Conservation (phyloP, 805 yeast species). For the Kazachstania kunashirensis region DNA sequence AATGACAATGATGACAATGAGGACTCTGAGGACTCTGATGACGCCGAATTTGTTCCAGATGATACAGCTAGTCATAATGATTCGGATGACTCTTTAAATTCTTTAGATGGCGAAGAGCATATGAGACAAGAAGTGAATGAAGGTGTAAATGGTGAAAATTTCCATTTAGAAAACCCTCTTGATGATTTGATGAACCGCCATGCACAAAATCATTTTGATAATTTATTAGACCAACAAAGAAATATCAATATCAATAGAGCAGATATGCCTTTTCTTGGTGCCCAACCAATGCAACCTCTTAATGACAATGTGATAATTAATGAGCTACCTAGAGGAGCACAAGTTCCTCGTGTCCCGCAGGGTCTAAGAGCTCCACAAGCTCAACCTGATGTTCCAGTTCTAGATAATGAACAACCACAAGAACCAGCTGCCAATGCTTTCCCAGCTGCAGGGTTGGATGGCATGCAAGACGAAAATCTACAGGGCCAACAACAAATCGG, state of each 20-base stretch:
- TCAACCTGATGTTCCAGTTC: background rate
- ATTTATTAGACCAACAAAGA: constrained; percentile 12
- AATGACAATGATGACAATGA: constrained; percentile 4
- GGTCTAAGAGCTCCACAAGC: background rate
- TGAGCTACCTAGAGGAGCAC: constrained; percentile 1
- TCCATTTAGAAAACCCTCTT: constrained; percentile 8
- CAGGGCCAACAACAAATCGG: constrained; percentile 16
- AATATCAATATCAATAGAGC: constrained; percentile 5
- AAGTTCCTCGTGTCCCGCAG: constrained; percentile 5
- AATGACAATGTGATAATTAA: background rate
- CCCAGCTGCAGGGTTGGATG: background rate
- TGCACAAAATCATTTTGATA: constrained; percentile 21
- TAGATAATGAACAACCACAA: background rate
- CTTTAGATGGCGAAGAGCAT: constrained; percentile 5
- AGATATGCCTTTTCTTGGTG: background rate
- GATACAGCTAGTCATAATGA: constrained; percentile 11
- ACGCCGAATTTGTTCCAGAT: constrained; percentile 19
- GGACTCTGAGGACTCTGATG: constrained; percentile 23
- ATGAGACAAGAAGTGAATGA: constrained; percentile 9
- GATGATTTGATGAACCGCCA: constrained; percentile 14
- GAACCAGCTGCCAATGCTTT: constrained; percentile 1
- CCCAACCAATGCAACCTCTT: constrained; percentile 1
- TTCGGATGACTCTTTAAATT: constrained; percentile 12
- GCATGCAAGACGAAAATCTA: constrained; percentile 4
- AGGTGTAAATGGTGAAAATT: constrained; percentile 6